Percentiles rank a stretch among this genome's conserved stretches.
phyloP scores from a whole-genome alignment of 305 asterid species.

The Fraxinus sp. region DNA sequence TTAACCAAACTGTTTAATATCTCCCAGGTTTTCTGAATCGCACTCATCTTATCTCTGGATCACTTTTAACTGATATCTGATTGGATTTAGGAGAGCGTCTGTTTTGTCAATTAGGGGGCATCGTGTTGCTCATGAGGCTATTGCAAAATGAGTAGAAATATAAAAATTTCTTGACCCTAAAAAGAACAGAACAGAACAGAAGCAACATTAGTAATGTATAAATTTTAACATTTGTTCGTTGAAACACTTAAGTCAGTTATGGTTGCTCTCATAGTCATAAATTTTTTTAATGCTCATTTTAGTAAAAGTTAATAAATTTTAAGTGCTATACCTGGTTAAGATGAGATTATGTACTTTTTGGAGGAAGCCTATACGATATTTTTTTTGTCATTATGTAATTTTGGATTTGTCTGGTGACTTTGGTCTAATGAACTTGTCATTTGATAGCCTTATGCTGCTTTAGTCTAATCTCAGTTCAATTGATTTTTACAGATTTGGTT shows the following conservation, averaged over 20 bases:
- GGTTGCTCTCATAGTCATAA: neutral
- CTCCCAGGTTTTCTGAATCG: conserved; percentile 15
- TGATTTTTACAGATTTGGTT: conserved; percentile 75
- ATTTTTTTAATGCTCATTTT: neutral
- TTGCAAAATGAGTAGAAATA: neutral
- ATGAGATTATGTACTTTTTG: conserved; percentile 13
- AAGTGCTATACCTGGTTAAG: conserved; percentile 7
- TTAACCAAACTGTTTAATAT: conserved; percentile 18
- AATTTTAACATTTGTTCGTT: neutral
- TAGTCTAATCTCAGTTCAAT: conserved; percentile 7
- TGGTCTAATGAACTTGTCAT: neutral
- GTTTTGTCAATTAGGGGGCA: neutral
- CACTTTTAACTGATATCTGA: neutral
- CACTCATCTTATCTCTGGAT: conserved; percentile 4
- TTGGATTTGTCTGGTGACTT: conserved; percentile 12
- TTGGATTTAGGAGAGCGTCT: neutral
- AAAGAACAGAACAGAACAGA: neutral
- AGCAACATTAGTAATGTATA: neutral
- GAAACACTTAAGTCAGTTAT: neutral
- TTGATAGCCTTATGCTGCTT: neutral
- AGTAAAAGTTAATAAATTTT: conserved; percentile 1
- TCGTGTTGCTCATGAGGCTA: neutral
- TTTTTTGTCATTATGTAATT: conserved; percentile 4
- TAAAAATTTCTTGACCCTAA: neutral
- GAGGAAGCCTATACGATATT: neutral